phyloP scores from a whole-genome alignment of 306 rosid species.

The Chamaecrista fasciculata region DNA sequence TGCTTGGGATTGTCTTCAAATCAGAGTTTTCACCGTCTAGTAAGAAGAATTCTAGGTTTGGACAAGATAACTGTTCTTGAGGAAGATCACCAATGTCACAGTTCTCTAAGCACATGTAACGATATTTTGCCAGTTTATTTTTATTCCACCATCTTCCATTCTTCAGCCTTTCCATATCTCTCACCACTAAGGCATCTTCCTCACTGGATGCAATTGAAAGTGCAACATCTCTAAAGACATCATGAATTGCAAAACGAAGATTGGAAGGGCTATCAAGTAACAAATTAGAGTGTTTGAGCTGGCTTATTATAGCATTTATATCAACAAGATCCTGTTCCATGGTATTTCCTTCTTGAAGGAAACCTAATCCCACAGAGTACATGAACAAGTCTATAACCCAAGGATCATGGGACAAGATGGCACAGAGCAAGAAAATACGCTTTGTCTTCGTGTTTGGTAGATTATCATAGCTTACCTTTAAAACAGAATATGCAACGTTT shows the following conservation, averaged over 20 bases:
- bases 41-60: neutral
- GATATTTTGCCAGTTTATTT: neutral
- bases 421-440: neutral
- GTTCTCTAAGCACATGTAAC: neutral
- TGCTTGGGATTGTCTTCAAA: neutral
- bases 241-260: constrained; percentile 24
- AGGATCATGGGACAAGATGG: neutral
- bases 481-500: neutral
- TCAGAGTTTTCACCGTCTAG: neutral
- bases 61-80: neutral
- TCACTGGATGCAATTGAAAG: constrained; percentile 19
- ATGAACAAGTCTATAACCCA: neutral
- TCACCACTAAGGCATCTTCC: neutral
- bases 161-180: neutral
- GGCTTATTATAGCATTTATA: neutral
- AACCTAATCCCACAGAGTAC: constrained; percentile 10
- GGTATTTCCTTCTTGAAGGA: neutral
- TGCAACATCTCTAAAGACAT: constrained; percentile 33
- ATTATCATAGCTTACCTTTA: neutral
- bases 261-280: no score
- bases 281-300: constrained; percentile 19
- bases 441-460: no score
- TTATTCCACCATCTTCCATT: constrained; percentile 4
- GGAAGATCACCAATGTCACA: neutral
- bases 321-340: neutral